Conservation (phyloP, 2,329 filamentous ascomycete genomes). For the Penicillium sp. region DNA sequence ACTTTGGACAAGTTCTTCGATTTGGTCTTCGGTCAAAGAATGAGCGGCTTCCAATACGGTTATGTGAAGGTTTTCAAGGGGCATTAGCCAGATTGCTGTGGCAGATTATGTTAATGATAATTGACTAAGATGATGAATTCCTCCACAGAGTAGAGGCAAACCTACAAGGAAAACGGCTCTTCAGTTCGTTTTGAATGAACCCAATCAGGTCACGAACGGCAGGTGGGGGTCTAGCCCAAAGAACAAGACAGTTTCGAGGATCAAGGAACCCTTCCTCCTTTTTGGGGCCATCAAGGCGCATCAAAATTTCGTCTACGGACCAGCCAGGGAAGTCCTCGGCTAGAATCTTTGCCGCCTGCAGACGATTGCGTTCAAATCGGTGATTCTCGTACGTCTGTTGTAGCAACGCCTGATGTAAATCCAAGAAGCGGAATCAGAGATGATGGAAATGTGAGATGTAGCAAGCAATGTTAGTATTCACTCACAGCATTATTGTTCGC, state of each 20-base stretch:
- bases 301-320: slow-evolving; percentile 69
- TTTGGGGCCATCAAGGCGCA: slow-evolving; percentile 62
- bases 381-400: slow-evolving; percentile 70
- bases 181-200: slow-evolving; percentile 65
- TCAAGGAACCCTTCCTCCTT: slow-evolving; percentile 71
- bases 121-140: neutral
- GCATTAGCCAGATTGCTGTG: slow-evolving; percentile 81
- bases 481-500: slow-evolving; percentile 15
- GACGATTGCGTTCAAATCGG: slow-evolving; percentile 68
- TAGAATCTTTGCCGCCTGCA: slow-evolving; percentile 73
- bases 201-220: slow-evolving; percentile 65
- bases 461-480: neutral
- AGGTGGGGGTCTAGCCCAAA: slow-evolving; percentile 79
- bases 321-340: slow-evolving; percentile 63
- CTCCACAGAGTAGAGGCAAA: slow-evolving; percentile 8
- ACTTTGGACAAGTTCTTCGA: slow-evolving; percentile 59
- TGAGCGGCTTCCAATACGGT: slow-evolving; percentile 82
- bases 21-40: slow-evolving; percentile 68
- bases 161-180: slow-evolving; percentile 67
- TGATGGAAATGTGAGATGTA: neutral
- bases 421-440: neutral
- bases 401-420: slow-evolving; percentile 48
- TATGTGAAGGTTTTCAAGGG: slow-evolving; percentile 72
- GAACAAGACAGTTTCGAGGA: slow-evolving; percentile 73
- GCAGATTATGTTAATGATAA: neutral